Base-by-base conservation (phyloP, 108 stramenopile genomes). In the Aureococcus anophagefferens region DNA sequence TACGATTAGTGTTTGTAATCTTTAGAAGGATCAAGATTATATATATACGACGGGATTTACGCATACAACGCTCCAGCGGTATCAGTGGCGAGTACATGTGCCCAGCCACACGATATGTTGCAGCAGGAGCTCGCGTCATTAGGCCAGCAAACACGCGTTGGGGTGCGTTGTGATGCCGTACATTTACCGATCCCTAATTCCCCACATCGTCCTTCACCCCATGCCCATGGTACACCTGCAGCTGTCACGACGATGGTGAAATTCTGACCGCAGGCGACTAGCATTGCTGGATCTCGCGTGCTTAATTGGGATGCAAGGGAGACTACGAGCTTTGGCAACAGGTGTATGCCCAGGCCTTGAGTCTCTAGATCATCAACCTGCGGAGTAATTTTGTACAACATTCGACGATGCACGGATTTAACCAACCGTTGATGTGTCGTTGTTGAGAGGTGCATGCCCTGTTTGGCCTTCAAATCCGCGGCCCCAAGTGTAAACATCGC, bases 401-500 rank as follows among this genome's bases (percentile, higher is more conserved):
- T n/a, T n/a, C n/a, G n/a, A n/a, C n/a, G n/a, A n/a, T n/a, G n/a
- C n/a, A n/a, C n/a, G n/a, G n/a, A n/a, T n/a, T n/a, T n/a, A n/a
- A n/a, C n/a, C n/a, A n/a, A n/a, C n/a, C n/a, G n/a, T n/a, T n/a
- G n/a, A n/a, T n/a, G n/a, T n/a, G n/a, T n/a, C n/a, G n/a, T n/a
- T n/a, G n/a, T n/a, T n/a, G n/a, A n/a, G n/a, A n/a, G n/a, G n/a
- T 5, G 46, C 46, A 25, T 69, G 46, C 30, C 68, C 68, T 0
- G 68, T 69, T 28, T 69, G 68, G 9, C 68, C 68, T 16, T 69
- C 68, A 16, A 46, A 69, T 0, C 68, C 68, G 7, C 68, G 44
- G 30, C 68, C 68, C 68, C 68, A 69, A n/a, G 68, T 69, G 46
- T 69, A 69, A 5, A 69, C 46, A 28, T 69, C 68, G 9, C 68